These are phyloP conservation scores for Schizothecium vesticola DNA, from an alignment of 495 filamentous ascomycete genomes.

Conservation along the genomic window DNA sequence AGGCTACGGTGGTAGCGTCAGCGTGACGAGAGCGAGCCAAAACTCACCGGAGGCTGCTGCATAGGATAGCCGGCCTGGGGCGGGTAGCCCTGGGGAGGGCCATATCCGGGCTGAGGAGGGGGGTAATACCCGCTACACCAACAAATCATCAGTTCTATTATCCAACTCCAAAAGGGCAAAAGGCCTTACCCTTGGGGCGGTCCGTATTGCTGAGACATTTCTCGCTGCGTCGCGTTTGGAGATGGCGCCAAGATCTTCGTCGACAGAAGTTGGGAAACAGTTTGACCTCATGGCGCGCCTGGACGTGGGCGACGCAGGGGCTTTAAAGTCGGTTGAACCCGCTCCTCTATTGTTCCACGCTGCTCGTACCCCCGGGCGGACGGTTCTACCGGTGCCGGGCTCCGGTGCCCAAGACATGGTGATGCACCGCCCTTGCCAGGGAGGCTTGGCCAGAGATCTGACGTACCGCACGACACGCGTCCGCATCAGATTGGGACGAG, in stretches of 20 bases:
- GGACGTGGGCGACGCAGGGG: neutral
- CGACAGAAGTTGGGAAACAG: neutral
- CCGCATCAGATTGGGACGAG: neutral
- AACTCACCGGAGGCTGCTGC: neutral
- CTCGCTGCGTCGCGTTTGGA: neutral
- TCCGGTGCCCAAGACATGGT: neutral
- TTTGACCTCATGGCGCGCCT: neutral
- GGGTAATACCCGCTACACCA: neutral
- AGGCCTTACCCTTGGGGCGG: neutral
- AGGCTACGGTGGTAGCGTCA: neutral
- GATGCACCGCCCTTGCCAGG: neutral
- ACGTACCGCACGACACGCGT: neutral
- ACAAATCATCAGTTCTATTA: neutral
- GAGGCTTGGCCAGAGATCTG: neutral
- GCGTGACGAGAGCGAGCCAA: neutral
- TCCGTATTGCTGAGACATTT: neutral
- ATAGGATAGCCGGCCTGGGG: conserved; percentile 12
- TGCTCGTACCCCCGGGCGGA: neutral
- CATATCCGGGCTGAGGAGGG: conserved; percentile 13
- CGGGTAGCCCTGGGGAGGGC: conserved; percentile 7
- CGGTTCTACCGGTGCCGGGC: neutral
- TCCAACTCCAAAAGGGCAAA: neutral
- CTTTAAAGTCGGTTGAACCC: neutral
- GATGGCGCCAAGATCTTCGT: neutral
- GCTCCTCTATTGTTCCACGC: neutral